Conservation (phyloP, 1,284 basidiomycete species). For the Melampsora americana region DNA sequence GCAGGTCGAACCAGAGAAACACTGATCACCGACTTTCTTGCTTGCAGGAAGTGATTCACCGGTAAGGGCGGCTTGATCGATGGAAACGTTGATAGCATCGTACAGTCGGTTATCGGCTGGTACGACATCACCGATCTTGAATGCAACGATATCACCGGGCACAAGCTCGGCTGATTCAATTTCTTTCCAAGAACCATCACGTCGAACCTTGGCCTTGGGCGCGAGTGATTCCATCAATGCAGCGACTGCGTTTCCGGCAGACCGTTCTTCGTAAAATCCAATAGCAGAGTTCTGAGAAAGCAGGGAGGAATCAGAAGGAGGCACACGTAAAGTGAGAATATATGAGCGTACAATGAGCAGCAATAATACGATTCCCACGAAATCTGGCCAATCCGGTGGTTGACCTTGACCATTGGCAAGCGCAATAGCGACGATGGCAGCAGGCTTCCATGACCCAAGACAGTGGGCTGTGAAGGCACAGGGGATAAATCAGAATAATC, state of each 20-base stretch:
- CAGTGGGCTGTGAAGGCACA: slow-evolving; percentile 74
- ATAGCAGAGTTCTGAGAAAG: slow-evolving; percentile 72
- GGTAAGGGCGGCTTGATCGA: slow-evolving; percentile 93
- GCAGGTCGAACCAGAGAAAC: slow-evolving; percentile 93
- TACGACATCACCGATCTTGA: slow-evolving; percentile 97
- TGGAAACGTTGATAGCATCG: slow-evolving; percentile 86
- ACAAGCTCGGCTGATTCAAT: slow-evolving; percentile 76
- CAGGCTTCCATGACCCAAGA: slow-evolving; percentile 99
- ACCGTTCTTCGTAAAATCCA: slow-evolving; percentile 96
- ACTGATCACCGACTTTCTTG: slow-evolving; percentile 90
- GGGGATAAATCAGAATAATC: too few species aligned
- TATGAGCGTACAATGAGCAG: slow-evolving; percentile 64
- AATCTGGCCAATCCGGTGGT: slow-evolving; percentile 94
- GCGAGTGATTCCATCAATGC: slow-evolving; percentile 98
- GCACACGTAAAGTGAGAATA: background rate
- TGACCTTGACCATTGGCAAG: slow-evolving; percentile 84
- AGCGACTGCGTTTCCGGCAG: slow-evolving; percentile 96
- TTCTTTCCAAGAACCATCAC: slow-evolving; percentile 75
- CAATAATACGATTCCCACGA: slow-evolving; percentile 89
- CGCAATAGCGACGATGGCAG: slow-evolving; percentile 90
- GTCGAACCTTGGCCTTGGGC: slow-evolving; percentile 89
- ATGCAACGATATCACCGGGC: slow-evolving; percentile 87
- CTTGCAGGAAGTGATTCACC: slow-evolving; percentile 88
- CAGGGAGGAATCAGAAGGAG: background rate
- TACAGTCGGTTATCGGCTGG: slow-evolving; percentile 92